Conservation (phyloP, 805 yeast genomes). For the Metschnikowia kunwiensis region DNA sequence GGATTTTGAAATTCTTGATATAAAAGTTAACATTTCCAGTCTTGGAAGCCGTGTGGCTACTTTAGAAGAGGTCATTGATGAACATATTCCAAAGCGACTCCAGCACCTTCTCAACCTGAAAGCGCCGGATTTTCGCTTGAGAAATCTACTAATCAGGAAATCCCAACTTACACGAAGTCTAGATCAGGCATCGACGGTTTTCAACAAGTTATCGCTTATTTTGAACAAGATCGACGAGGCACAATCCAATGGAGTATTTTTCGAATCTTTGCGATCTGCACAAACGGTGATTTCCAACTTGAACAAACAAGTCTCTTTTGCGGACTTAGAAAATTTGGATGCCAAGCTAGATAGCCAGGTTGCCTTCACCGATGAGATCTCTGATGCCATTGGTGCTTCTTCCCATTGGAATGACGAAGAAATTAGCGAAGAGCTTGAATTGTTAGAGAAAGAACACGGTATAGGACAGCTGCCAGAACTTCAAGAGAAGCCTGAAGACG, state of each 20-base stretch:
- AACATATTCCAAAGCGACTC: conserved; percentile 18
- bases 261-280: conserved; percentile 26
- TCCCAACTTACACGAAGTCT: conserved; percentile 18
- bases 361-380: conserved; percentile 25
- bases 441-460: conserved; percentile 15
- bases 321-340: conserved; percentile 27
- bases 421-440: conserved; percentile 30
- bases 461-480: too few relatives aligned
- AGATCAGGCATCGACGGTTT: conserved; percentile 17
- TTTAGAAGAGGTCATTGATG: conserved; percentile 21
- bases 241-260: conserved; percentile 24
- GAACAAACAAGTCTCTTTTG: conserved; percentile 27
- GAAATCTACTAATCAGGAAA: conserved; percentile 18
- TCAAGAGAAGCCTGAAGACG: too few relatives aligned
- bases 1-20: conserved; percentile 30
- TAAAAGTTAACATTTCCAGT: conserved; percentile 23
- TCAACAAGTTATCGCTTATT: conserved; percentile 23
- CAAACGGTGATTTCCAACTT: conserved; percentile 25
- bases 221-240: conserved; percentile 37
- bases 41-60: conserved; percentile 19
- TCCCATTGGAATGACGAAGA: conserved; percentile 23
- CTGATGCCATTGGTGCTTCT: conserved; percentile 21
- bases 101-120: conserved; percentile 14
- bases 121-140: conserved; percentile 20
- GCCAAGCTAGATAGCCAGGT: conserved; percentile 32